These are phyloP conservation scores for Sordariomycetes sp. DNA, from an alignment of 2,329 filamentous ascomycete genomes.

Conservation along the genomic window DNA sequence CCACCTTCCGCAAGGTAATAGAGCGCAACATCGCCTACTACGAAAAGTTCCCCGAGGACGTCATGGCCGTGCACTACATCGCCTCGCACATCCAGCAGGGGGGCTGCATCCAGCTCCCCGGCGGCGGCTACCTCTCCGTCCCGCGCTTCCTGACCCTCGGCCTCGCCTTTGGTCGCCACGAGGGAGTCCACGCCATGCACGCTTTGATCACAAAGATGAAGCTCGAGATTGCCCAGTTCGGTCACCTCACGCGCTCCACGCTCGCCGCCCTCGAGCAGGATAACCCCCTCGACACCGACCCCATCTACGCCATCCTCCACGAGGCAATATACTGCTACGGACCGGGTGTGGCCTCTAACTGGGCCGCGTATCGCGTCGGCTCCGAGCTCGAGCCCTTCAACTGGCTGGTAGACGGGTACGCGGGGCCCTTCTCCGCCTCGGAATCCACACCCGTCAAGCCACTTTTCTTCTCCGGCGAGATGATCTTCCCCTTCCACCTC, in stretches of 20 bases:
- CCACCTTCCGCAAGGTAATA: conserved; percentile 55
- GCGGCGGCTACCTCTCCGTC: conserved; percentile 60
- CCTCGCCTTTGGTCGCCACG: conserved; percentile 65
- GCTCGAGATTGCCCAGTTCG: conserved; percentile 62
- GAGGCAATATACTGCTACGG: conserved; percentile 77
- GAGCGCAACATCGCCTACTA: conserved; percentile 72
- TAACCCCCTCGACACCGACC: conserved; percentile 58
- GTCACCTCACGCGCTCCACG: conserved; percentile 60
- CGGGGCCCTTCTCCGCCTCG: conserved; percentile 5
- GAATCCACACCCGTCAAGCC: conserved; percentile 25
- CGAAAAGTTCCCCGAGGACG: conserved; percentile 71
- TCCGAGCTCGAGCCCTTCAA: conserved; percentile 28
- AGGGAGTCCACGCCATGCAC: conserved; percentile 64
- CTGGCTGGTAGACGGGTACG: conserved; percentile 31
- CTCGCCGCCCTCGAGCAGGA: conserved; percentile 55
- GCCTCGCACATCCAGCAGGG: conserved; percentile 49
- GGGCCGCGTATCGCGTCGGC: conserved; percentile 60
- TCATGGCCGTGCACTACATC: conserved; percentile 52
- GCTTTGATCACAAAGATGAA: conserved; percentile 56
- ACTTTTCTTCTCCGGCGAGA: conserved; percentile 79
- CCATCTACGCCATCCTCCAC: conserved; percentile 79
- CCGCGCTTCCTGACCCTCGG: conserved; percentile 67
- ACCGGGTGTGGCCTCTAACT: conserved; percentile 48
- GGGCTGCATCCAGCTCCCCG: conserved; percentile 48
- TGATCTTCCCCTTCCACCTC: conserved; percentile 81